Conservation (phyloP, 129 eudicot genomes). For the Ambrosia artemisiifolia region DNA sequence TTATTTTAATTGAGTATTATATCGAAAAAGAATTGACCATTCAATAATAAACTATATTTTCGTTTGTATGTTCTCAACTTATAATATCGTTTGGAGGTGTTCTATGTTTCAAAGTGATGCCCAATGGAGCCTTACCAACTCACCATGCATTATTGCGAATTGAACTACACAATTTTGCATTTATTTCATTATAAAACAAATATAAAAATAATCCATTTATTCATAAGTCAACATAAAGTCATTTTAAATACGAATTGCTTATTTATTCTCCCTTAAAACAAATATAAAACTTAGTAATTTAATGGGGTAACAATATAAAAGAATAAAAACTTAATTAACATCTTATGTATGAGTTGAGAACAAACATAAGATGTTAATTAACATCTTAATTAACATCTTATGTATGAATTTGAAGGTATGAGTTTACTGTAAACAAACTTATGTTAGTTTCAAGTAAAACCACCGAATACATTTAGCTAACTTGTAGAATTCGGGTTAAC, state of each 20-base stretch:
- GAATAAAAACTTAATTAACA: too few relatives aligned
- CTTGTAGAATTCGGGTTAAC: too few relatives aligned
- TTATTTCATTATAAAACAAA: not conserved
- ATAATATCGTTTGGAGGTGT: conserved; percentile 14
- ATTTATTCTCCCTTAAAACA: not conserved
- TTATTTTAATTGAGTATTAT: not conserved
- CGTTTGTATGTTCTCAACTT: conserved; percentile 14
- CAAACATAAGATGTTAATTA: too few relatives aligned
- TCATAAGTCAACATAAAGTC: not conserved
- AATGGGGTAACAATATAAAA: too few relatives aligned
- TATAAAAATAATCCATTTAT: not conserved
- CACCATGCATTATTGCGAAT: conserved; percentile 7
- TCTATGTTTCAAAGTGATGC: conserved; percentile 1
- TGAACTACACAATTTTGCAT: not conserved
- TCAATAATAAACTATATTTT: not conserved
- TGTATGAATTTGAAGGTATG: too few relatives aligned
- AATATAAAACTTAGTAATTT: too few relatives aligned
- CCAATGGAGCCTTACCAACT: conserved; percentile 1
- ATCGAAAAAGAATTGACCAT: conserved; percentile 11
- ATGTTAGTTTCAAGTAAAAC: too few relatives aligned
- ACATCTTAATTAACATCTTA: too few relatives aligned
- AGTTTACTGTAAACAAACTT: too few relatives aligned
- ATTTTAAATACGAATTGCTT: not conserved
- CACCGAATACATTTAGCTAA: too few relatives aligned
- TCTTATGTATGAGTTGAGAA: too few relatives aligned